Evolutionary conservation across 2,329 filamentous ascomycete species (phyloP), one percentile per base, ranked within the genome.

Genomic region (Chalaropsis thielavioides): DNA sequence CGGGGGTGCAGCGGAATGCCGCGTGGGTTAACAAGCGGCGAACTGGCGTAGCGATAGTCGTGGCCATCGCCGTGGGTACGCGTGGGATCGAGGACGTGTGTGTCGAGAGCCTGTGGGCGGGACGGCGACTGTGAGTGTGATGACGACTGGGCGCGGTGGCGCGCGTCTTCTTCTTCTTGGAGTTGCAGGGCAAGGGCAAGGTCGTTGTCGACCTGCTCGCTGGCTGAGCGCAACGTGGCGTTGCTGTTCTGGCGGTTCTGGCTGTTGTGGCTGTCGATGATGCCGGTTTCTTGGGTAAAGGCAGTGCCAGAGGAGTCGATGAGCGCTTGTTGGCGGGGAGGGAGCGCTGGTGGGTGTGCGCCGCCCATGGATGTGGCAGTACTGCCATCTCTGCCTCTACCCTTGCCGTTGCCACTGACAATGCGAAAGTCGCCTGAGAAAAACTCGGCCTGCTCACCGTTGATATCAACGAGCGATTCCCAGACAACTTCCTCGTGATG

Each of bases 381-480:
- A n/a, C 19, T 24, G 10, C 11, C n/a, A 41, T 35, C 38, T 3
- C 8, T 15, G 17, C 15, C 27, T 22, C n/a, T 17, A n/a, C n/a
- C n/a, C 27, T 24, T 35, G 24, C 24, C 58, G 8, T 19, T 43
- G 13, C 86, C 86, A 22, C 90, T 86, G n/a, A 96, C 89, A 0
- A 88, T 80, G 40, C 87, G 83, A 74, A 97, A 97, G 71, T 97
- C 92, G 1, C 94, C 94, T 0, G 91, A 90, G 69, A 90, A 90
- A 70, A 95, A 90, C 72, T 92, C 89, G 1, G 89, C 86, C 15
- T 83, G 83, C 70, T 89, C 87, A 7, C 94, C 94, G 62, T 86
- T 94, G 24, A 96, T 86, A 70, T 97, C 92, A 0, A 88, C 87
- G 1, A 99, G 79, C 10, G 88, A 94, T 75, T 99, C 94, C 94